Percentiles rank a stretch among this genome's conserved stretches.
Conservation (phyloP, 345 rosid species). For the Punica granatum region DNA sequence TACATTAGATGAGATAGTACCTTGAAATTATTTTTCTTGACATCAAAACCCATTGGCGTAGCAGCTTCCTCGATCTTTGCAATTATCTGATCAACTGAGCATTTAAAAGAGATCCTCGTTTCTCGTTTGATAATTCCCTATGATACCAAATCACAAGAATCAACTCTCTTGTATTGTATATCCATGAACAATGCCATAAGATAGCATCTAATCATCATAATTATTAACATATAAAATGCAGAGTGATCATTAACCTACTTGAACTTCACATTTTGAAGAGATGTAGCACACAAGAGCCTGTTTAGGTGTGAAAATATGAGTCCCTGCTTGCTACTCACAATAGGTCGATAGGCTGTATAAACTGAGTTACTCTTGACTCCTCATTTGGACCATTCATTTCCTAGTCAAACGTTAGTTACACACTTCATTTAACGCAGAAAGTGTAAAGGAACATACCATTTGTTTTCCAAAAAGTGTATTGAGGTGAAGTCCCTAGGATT, state of each 20-base stretch:
- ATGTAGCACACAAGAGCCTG: neutral
- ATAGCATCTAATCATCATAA: neutral
- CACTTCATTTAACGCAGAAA: neutral
- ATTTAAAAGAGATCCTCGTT: slow-evolving; percentile 75
- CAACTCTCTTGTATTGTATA: neutral
- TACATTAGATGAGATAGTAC: slow-evolving; percentile 16
- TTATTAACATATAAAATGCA: neutral
- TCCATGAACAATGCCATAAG: neutral
- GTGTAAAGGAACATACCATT: slow-evolving; percentile 36
- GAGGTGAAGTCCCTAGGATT: slow-evolving; percentile 84
- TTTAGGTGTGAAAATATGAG: neutral
- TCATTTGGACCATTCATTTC: neutral
- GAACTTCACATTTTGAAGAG: neutral
- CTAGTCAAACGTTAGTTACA: neutral
- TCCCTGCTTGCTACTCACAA: neutral
- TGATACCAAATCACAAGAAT: neutral
- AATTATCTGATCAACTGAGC: slow-evolving; percentile 63
- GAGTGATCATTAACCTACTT: neutral
- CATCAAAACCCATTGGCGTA: slow-evolving; percentile 70
- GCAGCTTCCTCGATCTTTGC: slow-evolving; percentile 79
- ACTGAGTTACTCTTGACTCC: neutral
- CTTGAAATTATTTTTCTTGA: slow-evolving; percentile 83
- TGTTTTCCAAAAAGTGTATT: slow-evolving; percentile 76
- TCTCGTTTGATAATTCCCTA: slow-evolving; percentile 83
- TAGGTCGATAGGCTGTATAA: neutral